These are phyloP conservation scores for Candida broadrunensis DNA, from an alignment of 805 yeast species.

Conservation along the genomic window DNA sequence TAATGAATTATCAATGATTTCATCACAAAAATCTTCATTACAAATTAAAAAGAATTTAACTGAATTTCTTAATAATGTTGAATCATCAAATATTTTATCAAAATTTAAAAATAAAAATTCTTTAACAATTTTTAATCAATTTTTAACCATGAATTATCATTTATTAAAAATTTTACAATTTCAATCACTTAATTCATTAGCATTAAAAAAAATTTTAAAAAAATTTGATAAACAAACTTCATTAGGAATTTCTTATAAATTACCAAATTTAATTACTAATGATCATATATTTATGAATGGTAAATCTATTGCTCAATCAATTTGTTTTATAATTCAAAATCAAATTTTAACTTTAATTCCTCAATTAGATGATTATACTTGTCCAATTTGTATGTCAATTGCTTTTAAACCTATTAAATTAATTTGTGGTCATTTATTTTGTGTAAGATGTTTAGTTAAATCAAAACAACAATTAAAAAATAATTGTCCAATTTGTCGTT, in stretches of 20 bases:
- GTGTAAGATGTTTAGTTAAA: constrained; percentile 70
- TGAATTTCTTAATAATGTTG: constrained; percentile 39
- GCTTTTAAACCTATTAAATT: constrained; percentile 72
- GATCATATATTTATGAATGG: constrained; percentile 45
- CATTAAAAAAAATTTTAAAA: constrained; percentile 65
- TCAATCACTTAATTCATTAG: constrained; percentile 60
- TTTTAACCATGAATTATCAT: constrained; percentile 51
- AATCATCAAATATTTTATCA: constrained; percentile 31
- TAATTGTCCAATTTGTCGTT: constrained; percentile 67
- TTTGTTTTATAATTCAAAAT: constrained; percentile 54
- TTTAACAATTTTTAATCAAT: constrained; percentile 43
- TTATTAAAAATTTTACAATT: constrained; percentile 57
- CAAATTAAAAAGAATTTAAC: constrained; percentile 45
- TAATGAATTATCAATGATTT: constrained; percentile 38
- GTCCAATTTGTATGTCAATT: constrained; percentile 69
- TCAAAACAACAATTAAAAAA: constrained; percentile 56
- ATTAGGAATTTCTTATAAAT: constrained; percentile 42
- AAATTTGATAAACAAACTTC: constrained; percentile 74
- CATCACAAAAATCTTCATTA: constrained; percentile 44
- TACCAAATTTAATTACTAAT: constrained; percentile 42
- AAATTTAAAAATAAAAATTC: constrained; percentile 48
- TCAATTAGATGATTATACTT: constrained; percentile 70
- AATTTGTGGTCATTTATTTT: constrained; percentile 64
- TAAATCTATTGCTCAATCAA: constrained; percentile 49
- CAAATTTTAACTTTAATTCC: constrained; percentile 59